phyloP scores from a whole-genome alignment of 805 yeast species.

The Clavispora santaluciae region DNA sequence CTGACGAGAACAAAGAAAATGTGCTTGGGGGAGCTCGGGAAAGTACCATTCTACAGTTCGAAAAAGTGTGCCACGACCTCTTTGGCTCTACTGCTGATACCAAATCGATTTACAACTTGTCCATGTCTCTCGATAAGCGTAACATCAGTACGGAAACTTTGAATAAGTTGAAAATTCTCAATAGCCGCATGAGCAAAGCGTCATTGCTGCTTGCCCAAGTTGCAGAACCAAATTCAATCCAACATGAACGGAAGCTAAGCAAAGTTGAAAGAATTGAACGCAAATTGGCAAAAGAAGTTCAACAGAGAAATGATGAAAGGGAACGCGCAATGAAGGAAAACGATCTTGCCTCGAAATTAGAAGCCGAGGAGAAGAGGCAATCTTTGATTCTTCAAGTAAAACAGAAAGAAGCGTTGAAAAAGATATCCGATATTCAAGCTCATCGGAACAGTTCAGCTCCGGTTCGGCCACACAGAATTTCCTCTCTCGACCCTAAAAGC shows the following conservation, averaged over 20 bases:
- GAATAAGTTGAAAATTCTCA: slow-evolving; percentile 8
- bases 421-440: slow-evolving; percentile 13
- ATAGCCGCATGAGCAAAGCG: slow-evolving; percentile 10
- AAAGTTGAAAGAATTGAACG: slow-evolving; percentile 15
- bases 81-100: slow-evolving; percentile 20
- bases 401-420: slow-evolving; percentile 28
- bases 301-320: slow-evolving; percentile 13
- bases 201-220: slow-evolving; percentile 6
- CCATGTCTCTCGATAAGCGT: slow-evolving; percentile 2
- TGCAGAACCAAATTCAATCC: background rate
- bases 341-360: slow-evolving; percentile 1
- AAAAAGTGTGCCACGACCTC: slow-evolving; percentile 27
- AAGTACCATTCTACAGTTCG: slow-evolving; percentile 27
- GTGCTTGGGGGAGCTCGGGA: slow-evolving; percentile 5
- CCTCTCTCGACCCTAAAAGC: slow-evolving; percentile 37
- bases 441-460: slow-evolving; percentile 12
- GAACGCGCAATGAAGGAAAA: slow-evolving; percentile 7
- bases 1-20: slow-evolving; percentile 14
- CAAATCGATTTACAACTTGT: slow-evolving; percentile 5
- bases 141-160: slow-evolving; percentile 9
- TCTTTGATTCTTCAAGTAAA: slow-evolving; percentile 20
- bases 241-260: background rate
- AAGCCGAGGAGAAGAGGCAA: slow-evolving; percentile 19
- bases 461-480: slow-evolving; percentile 1
- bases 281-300: slow-evolving; percentile 16